Evolutionary conservation across 257 asterid genomes (phyloP), one percentile per base, ranked within the genome.

Genomic region (Dorcoceras hygrometricum): DNA sequence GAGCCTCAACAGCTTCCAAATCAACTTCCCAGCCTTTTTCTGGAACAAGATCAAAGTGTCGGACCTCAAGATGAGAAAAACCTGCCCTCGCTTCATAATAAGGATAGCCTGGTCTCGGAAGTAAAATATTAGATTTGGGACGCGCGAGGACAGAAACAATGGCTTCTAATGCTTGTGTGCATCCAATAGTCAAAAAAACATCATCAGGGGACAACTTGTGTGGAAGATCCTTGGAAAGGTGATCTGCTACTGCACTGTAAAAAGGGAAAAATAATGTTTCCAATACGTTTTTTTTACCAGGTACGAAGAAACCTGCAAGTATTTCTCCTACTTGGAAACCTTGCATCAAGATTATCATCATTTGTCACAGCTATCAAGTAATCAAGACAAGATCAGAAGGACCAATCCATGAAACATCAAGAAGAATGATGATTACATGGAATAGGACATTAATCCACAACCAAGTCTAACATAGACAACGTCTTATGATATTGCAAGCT

Each of bases 71-170:
- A 54, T 75, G 57, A 67, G 77, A 74, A 63, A 74, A 74, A 0
- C 66, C 66, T 2, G 97, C 83, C 64, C 87, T 75, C 39, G 89
- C 83, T 71, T 87, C 97, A 27, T 88, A 90, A 75, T 58, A 80
- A 53, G 96, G 95, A 69, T 50, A 90, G 29, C 96, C 97, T 12
- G 98, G 98, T 57, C 80, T 81, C 8, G 98, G 96, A 27, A 92
- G 89, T 66, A 92, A 73, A 23, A 89, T 83, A 69, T 92, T 92
- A n/a, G 96, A 95, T 53, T 79, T 79, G 5, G 96, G 93, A 20
- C 83, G 73, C 69, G 95, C 82, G 18, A 92, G 95, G 71, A 76
- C 86, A 1, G 87, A 48, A 51, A 79, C 28, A 65, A 83, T 80
- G 70, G 79, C 77, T 71, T 84, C 92, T 70, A 90, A 58, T 51